A percentile compares a stretch with the other conserved stretches of the same genome.
Conservation (phyloP, 192 early-diverging fungal genomes). For the Coemansia sp. region DNA sequence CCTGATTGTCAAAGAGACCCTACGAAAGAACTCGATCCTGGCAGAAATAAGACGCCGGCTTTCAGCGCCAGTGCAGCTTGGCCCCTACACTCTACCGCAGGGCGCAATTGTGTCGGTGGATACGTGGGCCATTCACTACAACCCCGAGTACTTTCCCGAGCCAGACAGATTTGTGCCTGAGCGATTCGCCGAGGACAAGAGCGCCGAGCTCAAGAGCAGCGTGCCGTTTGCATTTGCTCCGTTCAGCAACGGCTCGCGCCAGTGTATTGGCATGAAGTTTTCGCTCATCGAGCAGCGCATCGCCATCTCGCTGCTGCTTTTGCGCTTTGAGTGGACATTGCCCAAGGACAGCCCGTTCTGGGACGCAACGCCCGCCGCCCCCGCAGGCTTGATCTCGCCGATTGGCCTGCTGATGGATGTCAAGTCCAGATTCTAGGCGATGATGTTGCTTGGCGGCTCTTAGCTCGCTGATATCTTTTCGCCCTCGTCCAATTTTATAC, state of each 20-base stretch:
- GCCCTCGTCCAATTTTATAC: neutral
- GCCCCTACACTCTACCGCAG: conserved; percentile 42
- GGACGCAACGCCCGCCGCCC: conserved; percentile 36
- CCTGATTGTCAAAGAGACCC: conserved; percentile 55
- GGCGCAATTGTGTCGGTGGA: conserved; percentile 44
- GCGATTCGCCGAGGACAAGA: conserved; percentile 48
- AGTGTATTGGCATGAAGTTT: conserved; percentile 68
- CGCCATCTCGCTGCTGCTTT: conserved; percentile 54
- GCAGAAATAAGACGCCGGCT: conserved; percentile 49
- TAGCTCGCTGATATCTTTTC: neutral
- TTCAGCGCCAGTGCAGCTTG: conserved; percentile 41
- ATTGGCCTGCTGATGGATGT: conserved; percentile 29
- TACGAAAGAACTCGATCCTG: conserved; percentile 52
- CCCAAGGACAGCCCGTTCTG: conserved; percentile 47
- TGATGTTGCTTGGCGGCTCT: neutral
- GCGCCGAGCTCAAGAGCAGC: conserved; percentile 26
- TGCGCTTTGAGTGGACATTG: conserved; percentile 52
- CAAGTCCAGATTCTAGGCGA: conserved; percentile 22
- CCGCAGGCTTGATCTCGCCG: conserved; percentile 40
- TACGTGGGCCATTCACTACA: conserved; percentile 52
- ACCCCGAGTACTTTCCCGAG: conserved; percentile 46
- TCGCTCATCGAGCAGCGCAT: conserved; percentile 60
- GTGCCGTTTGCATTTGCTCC: conserved; percentile 52
- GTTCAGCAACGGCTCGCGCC: conserved; percentile 61
- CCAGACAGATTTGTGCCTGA: conserved; percentile 52